Evolutionary conservation across 208 protist genomes (phyloP).

Genomic region (Strigomonas culicis): DNA sequence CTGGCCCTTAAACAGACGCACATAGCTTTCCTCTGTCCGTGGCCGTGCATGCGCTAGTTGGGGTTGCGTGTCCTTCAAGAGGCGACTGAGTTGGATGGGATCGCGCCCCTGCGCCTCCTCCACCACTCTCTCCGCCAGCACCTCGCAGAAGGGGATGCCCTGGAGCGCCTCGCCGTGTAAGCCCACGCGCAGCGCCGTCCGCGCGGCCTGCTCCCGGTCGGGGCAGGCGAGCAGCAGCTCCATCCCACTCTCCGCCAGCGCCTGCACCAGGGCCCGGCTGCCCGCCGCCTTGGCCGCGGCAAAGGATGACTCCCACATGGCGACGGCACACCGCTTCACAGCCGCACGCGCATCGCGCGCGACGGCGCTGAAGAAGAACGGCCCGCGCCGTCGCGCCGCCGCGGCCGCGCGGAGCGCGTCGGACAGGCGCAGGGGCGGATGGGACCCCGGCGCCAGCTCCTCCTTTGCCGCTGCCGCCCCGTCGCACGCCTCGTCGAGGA

Average conservation of each 20-base stretch:
- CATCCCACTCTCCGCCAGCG: slow-evolving; percentile 59
- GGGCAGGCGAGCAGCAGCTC: slow-evolving; percentile 53
- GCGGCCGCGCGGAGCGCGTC: background rate
- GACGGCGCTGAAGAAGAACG: slow-evolving; percentile 79
- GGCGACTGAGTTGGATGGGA: background rate
- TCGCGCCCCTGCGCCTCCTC: slow-evolving; percentile 18
- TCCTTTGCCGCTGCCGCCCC: background rate
- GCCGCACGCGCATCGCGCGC: slow-evolving; percentile 29
- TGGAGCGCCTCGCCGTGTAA: slow-evolving; percentile 40
- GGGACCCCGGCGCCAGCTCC: background rate
- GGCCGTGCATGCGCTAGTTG: slow-evolving; percentile 9
- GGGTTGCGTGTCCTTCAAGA: slow-evolving; percentile 5
- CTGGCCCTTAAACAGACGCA: slow-evolving; percentile 16
- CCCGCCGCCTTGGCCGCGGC: slow-evolving; percentile 13
- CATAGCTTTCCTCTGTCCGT: background rate
- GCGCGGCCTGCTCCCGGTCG: slow-evolving; percentile 38
- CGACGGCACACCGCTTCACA: slow-evolving; percentile 36
- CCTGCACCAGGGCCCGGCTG: slow-evolving; percentile 27
- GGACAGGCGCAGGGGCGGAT: background rate
- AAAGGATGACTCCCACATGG: slow-evolving; percentile 35
- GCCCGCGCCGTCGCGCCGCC: slow-evolving; percentile 26
- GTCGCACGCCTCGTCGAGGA: slow-evolving; percentile 15
- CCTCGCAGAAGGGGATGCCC: slow-evolving; percentile 26
- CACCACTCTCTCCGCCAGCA: slow-evolving; percentile 40
- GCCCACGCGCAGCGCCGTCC: slow-evolving; percentile 30